Base-by-base conservation (phyloP, 352 stramenopile genomes). In the Phytophthora megakarya region DNA sequence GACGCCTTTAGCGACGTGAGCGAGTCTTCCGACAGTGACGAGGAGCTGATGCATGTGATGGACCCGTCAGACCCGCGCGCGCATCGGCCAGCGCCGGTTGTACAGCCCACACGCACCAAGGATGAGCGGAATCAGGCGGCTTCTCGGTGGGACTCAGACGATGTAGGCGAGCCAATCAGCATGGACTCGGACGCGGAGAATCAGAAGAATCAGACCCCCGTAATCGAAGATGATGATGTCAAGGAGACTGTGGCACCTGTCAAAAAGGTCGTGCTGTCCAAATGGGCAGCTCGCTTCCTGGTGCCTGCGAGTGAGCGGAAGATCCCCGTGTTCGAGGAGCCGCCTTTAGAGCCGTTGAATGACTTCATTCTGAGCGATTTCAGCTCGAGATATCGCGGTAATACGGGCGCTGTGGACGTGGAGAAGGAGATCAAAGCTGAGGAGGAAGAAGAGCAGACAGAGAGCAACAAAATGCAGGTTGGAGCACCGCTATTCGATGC, bases 341-440 rank as follows among this genome's bases (percentile, higher is more conserved):
- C 75, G 23, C 77, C 81, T 12, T 58, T 95, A 10, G 84, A 95
- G 58, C 84, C 86, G 40, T 65, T 95, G n/a, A 92, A 91, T 37
- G 86, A 95, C 45, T 90, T 86, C 54, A 95, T 95, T 43, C 61
- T 95, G 38, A 90, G 78, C 37, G 86, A 95, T 50, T 95, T 95
- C 68, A 68, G 83, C 60, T 84, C 84, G 28, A 73, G 86, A 22
- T 89, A 84, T 56, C 84, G 86, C 25, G 82, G 84, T 15, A 28
- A 51, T 10, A 64, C 78, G 1, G 75, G 81, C 30, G 70, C 85
- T 15, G 70, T 90, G 45, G 58, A 61, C 4, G 65, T 89, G 15
- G 65, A 89, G 54, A 85, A 86, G 49, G 46, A 76, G 10, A 70
- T 80, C 2, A 61, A 67, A 16, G 54, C 67, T n/a, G 73, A 76